Base-by-base conservation (phyloP, 1,139 yeast genomes). In the Geotrichum phurueaensis region DNA sequence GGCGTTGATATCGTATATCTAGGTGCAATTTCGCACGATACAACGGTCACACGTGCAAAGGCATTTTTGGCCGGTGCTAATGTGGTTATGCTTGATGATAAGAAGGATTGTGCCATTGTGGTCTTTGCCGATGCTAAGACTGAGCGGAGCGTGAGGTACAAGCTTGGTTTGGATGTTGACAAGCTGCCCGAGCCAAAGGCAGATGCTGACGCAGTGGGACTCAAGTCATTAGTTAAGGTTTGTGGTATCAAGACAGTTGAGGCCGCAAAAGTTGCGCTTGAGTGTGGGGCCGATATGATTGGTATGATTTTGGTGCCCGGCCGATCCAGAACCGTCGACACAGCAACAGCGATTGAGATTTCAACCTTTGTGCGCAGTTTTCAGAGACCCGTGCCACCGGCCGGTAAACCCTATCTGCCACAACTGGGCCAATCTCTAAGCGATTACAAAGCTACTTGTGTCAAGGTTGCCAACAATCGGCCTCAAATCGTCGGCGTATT, bases 401-500 rank as follows among this genome's bases (percentile, higher is more conserved):
- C 48, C 6, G 27, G 18, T 7, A 13, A 13, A 15, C 33, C 49
- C 3, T 22, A 31, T 33, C n/a, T 48, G 33, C 60, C 60, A 10
- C 29, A 25, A 7, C 56, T 58, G 4, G 61, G 61, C 9, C 58
- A 54, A 23, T 13, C n/a, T 20, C 6, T 54, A 12, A 43, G n/a
- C 5, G 57, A 45, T 7, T 54, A 33, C 45, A 15, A 27, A 10
- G 43, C 52, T 3, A 27, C 12, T 12, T 7, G 57, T 18, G 31
- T 25, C n/a, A 18, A 22, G n/a, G n/a, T 15, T 1, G 9, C 23
- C 13, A 13, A 25, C 13, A 5, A 10, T 9, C 51, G 92, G 0
- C 96, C 96, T 0, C 81, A 78, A 66, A 73, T 88, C 2, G 97
- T 91, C 1, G 99, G 98, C 0, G 99, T 94, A 1, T 91, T 94